Evolutionary conservation across 1,284 basidiomycete species (phyloP), one percentile per base, ranked within the genome.

Genomic region (Ceratobasidium sp.): DNA sequence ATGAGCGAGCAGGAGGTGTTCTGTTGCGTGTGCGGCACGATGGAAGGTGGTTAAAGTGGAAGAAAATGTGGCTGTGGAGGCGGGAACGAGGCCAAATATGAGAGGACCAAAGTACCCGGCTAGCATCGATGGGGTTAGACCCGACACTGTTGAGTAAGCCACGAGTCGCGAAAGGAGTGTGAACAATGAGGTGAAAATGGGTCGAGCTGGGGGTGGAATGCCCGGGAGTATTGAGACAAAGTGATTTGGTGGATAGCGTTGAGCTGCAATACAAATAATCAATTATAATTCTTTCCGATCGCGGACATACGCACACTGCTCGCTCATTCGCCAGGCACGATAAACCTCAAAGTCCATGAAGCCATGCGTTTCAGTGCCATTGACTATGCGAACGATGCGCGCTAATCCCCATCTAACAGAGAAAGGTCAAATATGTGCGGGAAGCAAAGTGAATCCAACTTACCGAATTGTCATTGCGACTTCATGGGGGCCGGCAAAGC

Each of bases 51-150:
- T 84, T 83, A 97, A 1, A 93, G 90, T 81, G 90, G 89, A 77
- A 93, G 91, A 84, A 95, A 95, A 1, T 92, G 87, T 73, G 89
- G 88, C 65, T 84, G 83, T 78, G 28, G 84, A 82, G 62, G 90
- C 88, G 23, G 87, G 86, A 15, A 89, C 91, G 76, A 96, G 88
- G 54, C 94, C 94, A 81, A 97, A 97, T 56, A 98, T 85, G 33
- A 94, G 87, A 5, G 93, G 94, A 0, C 93, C 94, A 84, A 97
- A 97, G n/a, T 96, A 89, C n/a, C 94, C 91, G 0, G 94, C 93
- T 48, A 96, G 87, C 1, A 93, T 91, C 40, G 93, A 92, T 1
- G 94, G 94, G 0, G 94, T 96, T 80, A 96, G 92, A 7, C 94
- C 94, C 12, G 94, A 96, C 15, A 87, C 90, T 20, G 90, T 89